Evolutionary conservation across 73 alveolate species (phyloP).

Genomic region (Blepharisma japonicum): DNA sequence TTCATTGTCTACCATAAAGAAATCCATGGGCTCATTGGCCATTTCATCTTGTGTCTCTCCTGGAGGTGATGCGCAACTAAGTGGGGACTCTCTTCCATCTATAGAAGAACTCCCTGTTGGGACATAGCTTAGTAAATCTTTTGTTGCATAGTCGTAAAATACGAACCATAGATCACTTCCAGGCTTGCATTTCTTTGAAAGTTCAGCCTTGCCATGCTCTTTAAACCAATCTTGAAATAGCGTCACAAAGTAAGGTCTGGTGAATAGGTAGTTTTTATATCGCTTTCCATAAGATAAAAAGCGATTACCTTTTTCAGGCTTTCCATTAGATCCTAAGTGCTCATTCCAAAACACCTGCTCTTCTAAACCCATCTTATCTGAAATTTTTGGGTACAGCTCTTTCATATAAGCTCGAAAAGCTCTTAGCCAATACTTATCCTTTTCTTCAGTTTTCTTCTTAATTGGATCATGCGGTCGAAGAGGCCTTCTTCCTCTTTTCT

Average conservation of each 20-base stretch:
- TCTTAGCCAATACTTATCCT: slow-evolving; percentile 26
- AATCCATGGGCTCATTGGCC: not conserved
- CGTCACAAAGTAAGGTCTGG: slow-evolving; percentile 9
- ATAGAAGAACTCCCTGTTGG: slow-evolving; percentile 24
- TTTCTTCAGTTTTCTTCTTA: slow-evolving; percentile 19
- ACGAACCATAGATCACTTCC: slow-evolving; percentile 26
- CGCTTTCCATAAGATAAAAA: slow-evolving; percentile 16
- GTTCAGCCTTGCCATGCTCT: slow-evolving; percentile 11
- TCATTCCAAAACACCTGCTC: slow-evolving; percentile 15
- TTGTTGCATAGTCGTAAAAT: slow-evolving; percentile 12
- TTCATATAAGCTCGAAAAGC: not conserved
- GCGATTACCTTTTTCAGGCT: slow-evolving; percentile 20
- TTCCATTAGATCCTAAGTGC: slow-evolving; percentile 6
- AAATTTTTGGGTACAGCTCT: not conserved
- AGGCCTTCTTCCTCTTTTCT: slow-evolving; percentile 31
- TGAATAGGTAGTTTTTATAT: slow-evolving; percentile 13
- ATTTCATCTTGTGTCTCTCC: not conserved
- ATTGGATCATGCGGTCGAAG: slow-evolving; percentile 20
- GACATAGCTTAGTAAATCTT: slow-evolving; percentile 7
- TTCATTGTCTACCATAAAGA: slow-evolving; percentile 17
- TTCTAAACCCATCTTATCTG: not conserved
- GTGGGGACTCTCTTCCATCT: not conserved
- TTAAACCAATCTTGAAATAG: slow-evolving; percentile 16
- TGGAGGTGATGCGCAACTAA: not conserved
- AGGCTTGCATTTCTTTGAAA: slow-evolving; percentile 7